Percentiles rank a stretch among this genome's conserved stretches.
phyloP scores from a whole-genome alignment of 305 asterid genomes.

The Rubia balearica region DNA sequence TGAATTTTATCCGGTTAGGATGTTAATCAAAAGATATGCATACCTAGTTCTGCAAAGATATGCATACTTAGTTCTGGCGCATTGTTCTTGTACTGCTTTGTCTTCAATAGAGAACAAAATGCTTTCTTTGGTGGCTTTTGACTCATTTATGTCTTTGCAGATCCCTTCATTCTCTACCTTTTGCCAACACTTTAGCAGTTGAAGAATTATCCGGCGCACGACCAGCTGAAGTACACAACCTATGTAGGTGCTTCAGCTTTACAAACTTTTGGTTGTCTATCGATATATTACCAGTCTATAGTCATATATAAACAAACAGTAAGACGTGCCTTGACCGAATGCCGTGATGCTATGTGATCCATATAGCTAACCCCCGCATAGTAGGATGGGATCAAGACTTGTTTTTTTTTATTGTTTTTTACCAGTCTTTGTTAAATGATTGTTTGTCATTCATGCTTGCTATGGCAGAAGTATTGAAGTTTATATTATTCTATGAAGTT shows the following conservation, averaged over 20 bases:
- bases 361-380: neutral
- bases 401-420: neutral
- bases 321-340: neutral
- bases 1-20: neutral
- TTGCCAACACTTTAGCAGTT: slow-evolving; percentile 52
- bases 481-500: too few relatives aligned
- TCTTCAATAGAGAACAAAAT: neutral
- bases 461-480: neutral
- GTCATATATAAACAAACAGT: neutral
- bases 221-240: slow-evolving; percentile 86
- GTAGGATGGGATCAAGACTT: neutral
- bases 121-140: slow-evolving; percentile 1
- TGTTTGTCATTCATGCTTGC: slow-evolving; percentile 2
- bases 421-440: slow-evolving; percentile 1
- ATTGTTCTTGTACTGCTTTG: neutral
- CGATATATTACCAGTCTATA: too few relatives aligned
- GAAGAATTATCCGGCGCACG: slow-evolving; percentile 73
- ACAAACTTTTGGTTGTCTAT: neutral
- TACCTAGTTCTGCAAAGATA: neutral
- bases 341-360: too few relatives aligned
- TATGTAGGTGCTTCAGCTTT: slow-evolving; percentile 41
- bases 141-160: slow-evolving; percentile 30
- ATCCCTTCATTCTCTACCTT: slow-evolving; percentile 47
- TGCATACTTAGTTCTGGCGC: neutral
- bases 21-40: neutral